These are phyloP conservation scores for Cordyceps militaris DNA, from an alignment of 2,329 filamentous ascomycete genomes.

Conservation along the genomic window DNA sequence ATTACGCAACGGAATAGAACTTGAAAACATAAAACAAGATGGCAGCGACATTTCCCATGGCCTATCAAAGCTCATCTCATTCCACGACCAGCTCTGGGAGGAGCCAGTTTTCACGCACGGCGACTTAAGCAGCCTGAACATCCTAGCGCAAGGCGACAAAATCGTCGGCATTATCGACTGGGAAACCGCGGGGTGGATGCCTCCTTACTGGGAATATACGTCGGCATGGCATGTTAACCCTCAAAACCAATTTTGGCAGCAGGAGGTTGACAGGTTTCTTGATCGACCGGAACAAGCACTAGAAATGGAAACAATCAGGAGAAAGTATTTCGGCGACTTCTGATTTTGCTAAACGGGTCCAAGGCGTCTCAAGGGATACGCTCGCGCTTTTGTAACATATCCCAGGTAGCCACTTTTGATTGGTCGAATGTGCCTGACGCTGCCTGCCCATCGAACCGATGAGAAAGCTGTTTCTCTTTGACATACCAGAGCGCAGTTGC, in stretches of 20 bases:
- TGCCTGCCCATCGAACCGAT: too few relatives aligned
- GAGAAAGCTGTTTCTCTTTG: too few relatives aligned
- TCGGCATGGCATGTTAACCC: constrained; percentile 17
- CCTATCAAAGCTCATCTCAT: too few relatives aligned
- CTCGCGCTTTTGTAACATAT: too few relatives aligned
- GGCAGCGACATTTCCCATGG: too few relatives aligned
- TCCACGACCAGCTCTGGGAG: constrained; percentile 10
- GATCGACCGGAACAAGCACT: background rate
- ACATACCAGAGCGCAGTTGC: too few relatives aligned
- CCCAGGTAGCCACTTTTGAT: too few relatives aligned
- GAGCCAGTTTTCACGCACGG: constrained; percentile 35
- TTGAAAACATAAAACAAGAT: background rate
- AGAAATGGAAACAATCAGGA: constrained; percentile 4
- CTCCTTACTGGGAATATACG: constrained; percentile 21
- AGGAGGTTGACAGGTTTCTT: constrained; percentile 9
- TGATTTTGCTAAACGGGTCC: too few relatives aligned
- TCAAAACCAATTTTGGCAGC: constrained; percentile 17
- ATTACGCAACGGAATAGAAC: background rate
- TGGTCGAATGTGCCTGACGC: too few relatives aligned
- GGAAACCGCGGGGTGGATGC: constrained; percentile 21
- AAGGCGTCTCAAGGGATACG: too few relatives aligned
- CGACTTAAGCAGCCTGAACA: constrained; percentile 24
- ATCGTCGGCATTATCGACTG: constrained; percentile 23
- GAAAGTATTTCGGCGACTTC: background rate
- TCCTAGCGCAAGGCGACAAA: constrained; percentile 21